Evolutionary conservation across 805 yeast genomes (phyloP).

Genomic region (Metschnikowia drakensbergensis): DNA sequence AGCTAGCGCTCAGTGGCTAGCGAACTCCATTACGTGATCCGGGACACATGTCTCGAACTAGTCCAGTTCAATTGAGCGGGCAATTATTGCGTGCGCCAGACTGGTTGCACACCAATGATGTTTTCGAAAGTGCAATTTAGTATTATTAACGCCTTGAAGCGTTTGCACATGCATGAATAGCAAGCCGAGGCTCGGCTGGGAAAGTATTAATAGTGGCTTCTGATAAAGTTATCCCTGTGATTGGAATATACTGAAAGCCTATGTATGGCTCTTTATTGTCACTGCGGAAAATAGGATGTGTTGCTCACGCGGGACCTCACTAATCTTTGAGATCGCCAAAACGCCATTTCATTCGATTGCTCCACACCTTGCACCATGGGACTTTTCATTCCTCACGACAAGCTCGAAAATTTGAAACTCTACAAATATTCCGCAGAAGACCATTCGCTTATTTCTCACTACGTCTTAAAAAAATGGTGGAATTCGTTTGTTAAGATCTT

Average conservation of each 20-base stretch:
- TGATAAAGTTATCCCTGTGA: background rate
- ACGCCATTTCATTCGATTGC: background rate
- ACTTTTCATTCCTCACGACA: conserved; percentile 53
- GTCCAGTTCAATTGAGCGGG: too few species aligned
- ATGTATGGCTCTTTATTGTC: background rate
- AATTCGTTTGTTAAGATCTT: conserved; percentile 62
- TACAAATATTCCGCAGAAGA: conserved; percentile 77
- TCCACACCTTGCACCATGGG: conserved; percentile 47
- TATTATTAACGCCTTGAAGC: background rate
- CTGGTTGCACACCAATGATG: background rate
- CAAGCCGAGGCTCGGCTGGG: background rate
- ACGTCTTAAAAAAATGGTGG: conserved; percentile 82
- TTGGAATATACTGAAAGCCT: too few species aligned
- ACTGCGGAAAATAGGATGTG: background rate
- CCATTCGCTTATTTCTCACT: conserved; percentile 70
- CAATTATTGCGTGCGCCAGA: too few species aligned
- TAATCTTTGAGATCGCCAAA: background rate
- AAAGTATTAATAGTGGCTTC: background rate
- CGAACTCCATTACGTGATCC: too few species aligned
- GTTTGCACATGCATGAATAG: background rate
- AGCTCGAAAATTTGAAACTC: conserved; percentile 49
- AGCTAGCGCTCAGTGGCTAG: background rate
- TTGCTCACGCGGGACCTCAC: conserved; percentile 1
- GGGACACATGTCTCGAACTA: too few species aligned
- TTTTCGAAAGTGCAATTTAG: background rate